Evolutionary conservation across 23 red algal genomes (phyloP), one percentile per base, ranked within the genome.

Genomic region (Gracilaria caudata): DNA sequence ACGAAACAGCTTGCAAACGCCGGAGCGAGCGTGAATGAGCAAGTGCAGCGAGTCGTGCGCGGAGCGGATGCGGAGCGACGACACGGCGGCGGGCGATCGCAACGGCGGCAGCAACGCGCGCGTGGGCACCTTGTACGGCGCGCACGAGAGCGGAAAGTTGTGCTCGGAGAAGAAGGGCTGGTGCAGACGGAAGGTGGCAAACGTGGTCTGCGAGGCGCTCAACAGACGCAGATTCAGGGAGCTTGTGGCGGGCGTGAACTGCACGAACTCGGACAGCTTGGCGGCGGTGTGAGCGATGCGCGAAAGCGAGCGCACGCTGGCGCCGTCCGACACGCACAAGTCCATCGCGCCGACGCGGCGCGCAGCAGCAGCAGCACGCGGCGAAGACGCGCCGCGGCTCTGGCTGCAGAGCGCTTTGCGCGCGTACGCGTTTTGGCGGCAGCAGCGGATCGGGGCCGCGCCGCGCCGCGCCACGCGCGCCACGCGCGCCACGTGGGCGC

Each of bases 91-190:
- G 16, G 82, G 68, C 26, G 51, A 36, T 17, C 83, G 83, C 11
- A 87, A 46, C 47, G 73, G 30, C 32, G 83, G 83, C 8, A 78
- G 68, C 11, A 87, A 40, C 23, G 72, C 68, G 51, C 83, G 83
- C 34, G 66, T 72, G 46, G 68, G 55, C 26, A 87, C 29, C 21
- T 77, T 87, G 53, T 35, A 32, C 60, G 72, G 43, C 6, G 63
- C 16, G 12, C 33, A 24, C 10, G 46, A 13, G 5, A 49, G 49
- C 29, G 65, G 65, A 6, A 51, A 14, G 38, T 30, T 74, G 68
- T 44, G 64, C 47, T 39, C 6, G 14, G 56, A 44, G 68, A 77
- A 51, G 41, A 56, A 87, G 28, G 83, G 56, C 8, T 9, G 24
- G 64, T 21, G 51, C 26, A 61, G 53, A 17, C 47, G 83, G 43